Evolutionary conservation across 805 yeast species (phyloP).

Genomic region (Yamadazyma tumulicola): DNA sequence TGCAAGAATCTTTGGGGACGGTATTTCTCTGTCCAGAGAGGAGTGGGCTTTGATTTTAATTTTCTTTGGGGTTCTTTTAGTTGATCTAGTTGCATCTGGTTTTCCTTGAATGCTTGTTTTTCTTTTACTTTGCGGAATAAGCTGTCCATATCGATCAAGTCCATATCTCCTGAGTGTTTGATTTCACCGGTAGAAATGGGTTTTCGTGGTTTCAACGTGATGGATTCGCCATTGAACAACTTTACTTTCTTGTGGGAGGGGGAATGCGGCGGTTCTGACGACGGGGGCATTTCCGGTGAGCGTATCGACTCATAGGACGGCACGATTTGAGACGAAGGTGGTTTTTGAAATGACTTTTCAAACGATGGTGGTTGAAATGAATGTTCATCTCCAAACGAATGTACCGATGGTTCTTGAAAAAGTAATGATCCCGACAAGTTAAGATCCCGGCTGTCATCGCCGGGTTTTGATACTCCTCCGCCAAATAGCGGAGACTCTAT

Average conservation of each 20-base stretch:
- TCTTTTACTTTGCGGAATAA: conserved; percentile 19
- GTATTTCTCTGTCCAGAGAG: conserved; percentile 40
- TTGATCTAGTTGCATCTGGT: conserved; percentile 7
- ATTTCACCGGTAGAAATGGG: conserved; percentile 1
- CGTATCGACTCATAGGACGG: too few relatives aligned
- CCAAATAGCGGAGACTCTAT: neutral
- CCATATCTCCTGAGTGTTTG: conserved; percentile 8
- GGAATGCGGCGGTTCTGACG: neutral
- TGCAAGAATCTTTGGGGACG: conserved; percentile 32
- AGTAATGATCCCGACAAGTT: too few relatives aligned
- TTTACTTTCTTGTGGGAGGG: conserved; percentile 15
- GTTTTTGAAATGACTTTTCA: too few relatives aligned
- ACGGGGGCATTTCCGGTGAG: too few relatives aligned
- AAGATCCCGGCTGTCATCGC: too few relatives aligned
- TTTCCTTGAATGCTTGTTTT: conserved; percentile 15
- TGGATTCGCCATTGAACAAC: conserved; percentile 17
- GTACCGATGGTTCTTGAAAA: too few relatives aligned
- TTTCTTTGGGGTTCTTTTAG: neutral
- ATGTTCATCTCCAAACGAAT: too few relatives aligned
- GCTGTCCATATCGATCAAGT: conserved; percentile 16
- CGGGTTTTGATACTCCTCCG: neutral
- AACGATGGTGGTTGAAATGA: too few relatives aligned
- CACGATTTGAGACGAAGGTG: too few relatives aligned
- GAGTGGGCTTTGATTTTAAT: conserved; percentile 6
- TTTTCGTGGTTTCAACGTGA: conserved; percentile 11